Conservation (phyloP, 2,329 filamentous ascomycete genomes). For the Cadophora malorum region DNA sequence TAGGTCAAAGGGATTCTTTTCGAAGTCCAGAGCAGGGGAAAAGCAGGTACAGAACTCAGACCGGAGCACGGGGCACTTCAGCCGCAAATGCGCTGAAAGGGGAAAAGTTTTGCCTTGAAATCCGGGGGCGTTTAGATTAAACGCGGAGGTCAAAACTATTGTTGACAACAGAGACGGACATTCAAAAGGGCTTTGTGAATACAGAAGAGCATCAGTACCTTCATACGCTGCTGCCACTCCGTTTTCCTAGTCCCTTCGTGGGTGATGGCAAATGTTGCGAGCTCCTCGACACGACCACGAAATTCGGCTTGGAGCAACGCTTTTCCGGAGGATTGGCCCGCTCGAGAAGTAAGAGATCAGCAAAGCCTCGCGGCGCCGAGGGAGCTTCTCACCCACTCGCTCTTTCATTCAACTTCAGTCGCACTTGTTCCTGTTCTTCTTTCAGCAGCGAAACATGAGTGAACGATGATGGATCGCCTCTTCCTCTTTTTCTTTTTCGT, state of each 20-base stretch:
- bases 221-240: not conserved
- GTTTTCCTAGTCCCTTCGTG: too few relatives aligned
- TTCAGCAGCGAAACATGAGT: conserved; percentile 39
- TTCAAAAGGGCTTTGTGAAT: not conserved
- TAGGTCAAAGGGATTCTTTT: not conserved
- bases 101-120: conserved; percentile 4
- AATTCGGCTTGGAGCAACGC: not conserved
- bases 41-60: conserved; percentile 10
- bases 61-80: conserved; percentile 4
- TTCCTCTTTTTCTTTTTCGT: conserved; percentile 35
- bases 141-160: not conserved
- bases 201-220: not conserved
- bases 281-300: not conserved
- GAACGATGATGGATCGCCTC: conserved; percentile 40
- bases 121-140: conserved; percentile 6
- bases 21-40: not conserved
- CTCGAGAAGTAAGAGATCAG: conserved; percentile 2
- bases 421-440: conserved; percentile 23
- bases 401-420: not conserved
- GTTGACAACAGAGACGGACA: not conserved
- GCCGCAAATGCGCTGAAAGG: conserved; percentile 12
- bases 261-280: not conserved
- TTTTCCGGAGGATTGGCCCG: not conserved
- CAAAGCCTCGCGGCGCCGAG: conserved; percentile 10
- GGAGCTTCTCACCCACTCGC: not conserved